Conservation (phyloP, 2,329 filamentous ascomycete genomes). For the Corinectria fuckeliana region DNA sequence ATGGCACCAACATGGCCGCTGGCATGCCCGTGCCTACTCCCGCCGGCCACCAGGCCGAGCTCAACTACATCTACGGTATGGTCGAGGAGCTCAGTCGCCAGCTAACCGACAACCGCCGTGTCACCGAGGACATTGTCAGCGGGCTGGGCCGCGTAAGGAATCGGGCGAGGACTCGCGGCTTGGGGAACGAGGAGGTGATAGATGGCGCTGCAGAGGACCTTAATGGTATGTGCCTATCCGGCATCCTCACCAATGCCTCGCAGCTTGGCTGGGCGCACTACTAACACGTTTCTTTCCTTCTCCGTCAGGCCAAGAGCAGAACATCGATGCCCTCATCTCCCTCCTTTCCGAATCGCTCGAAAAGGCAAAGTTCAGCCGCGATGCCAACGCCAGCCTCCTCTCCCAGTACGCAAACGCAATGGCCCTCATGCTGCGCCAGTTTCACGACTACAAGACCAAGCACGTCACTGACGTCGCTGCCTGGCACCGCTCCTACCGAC, state of each 20-base stretch:
- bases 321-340: conserved; percentile 67
- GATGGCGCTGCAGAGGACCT: conserved; percentile 62
- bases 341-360: conserved; percentile 68
- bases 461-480: conserved; percentile 66
- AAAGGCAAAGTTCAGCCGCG: conserved; percentile 64
- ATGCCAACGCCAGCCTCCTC: conserved; percentile 65
- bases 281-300: conserved; percentile 2
- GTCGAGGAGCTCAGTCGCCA: conserved; percentile 71
- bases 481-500: conserved; percentile 71
- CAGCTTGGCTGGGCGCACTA: neutral
- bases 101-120: conserved; percentile 65
- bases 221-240: conserved; percentile 54
- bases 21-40: conserved; percentile 64
- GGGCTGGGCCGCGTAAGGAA: conserved; percentile 67
- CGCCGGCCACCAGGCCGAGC: conserved; percentile 71
- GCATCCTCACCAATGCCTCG: neutral
- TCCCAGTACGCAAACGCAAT: conserved; percentile 64
- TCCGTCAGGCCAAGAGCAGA: conserved; percentile 59
- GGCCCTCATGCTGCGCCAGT: conserved; percentile 65
- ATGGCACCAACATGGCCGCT: conserved; percentile 54
- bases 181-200: conserved; percentile 66
- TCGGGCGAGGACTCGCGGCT: conserved; percentile 57
- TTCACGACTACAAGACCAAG: conserved; percentile 70
- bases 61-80: conserved; percentile 72
- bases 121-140: conserved; percentile 69